Evolutionary conservation across 2,329 filamentous ascomycete genomes (phyloP).

Genomic region (Arthrobotrys musiformis): DNA sequence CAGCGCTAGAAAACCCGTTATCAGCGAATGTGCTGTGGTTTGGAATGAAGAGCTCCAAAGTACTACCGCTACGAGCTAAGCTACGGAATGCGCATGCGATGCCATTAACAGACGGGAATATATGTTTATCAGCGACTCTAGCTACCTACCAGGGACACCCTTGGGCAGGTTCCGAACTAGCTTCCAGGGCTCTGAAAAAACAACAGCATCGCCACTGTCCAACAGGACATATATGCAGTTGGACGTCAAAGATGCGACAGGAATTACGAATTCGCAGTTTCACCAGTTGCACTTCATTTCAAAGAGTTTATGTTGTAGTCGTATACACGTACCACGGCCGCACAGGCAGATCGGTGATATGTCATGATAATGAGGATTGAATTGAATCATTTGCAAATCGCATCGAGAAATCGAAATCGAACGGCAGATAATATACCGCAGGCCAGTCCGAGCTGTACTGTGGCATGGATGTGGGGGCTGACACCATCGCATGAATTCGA

Average conservation of each 20-base stretch:
- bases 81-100: not conserved
- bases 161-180: conserved; percentile 21
- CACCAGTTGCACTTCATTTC: not conserved
- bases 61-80: not conserved
- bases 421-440: no score
- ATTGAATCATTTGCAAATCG: conserved; percentile 39
- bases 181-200: conserved; percentile 18
- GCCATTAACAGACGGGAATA: not conserved
- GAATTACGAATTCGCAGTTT: not conserved
- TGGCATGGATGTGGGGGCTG: conserved; percentile 33
- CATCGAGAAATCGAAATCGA: conserved; percentile 50
- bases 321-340: not conserved
- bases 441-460: not conserved
- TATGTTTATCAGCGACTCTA: conserved; percentile 23
- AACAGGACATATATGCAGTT: not conserved
- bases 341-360: not conserved
- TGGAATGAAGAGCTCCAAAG: conserved; percentile 37
- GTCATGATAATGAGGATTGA: not conserved
- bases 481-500: conserved; percentile 34
- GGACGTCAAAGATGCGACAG: not conserved
- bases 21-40: conserved; percentile 5
- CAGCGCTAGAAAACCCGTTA: conserved; percentile 53
- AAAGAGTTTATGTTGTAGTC: no score
- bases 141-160: conserved; percentile 31
- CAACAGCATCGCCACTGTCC: not conserved